phyloP scores from a whole-genome alignment of 2,329 filamentous ascomycete species.

The Monosporascus sp. region DNA sequence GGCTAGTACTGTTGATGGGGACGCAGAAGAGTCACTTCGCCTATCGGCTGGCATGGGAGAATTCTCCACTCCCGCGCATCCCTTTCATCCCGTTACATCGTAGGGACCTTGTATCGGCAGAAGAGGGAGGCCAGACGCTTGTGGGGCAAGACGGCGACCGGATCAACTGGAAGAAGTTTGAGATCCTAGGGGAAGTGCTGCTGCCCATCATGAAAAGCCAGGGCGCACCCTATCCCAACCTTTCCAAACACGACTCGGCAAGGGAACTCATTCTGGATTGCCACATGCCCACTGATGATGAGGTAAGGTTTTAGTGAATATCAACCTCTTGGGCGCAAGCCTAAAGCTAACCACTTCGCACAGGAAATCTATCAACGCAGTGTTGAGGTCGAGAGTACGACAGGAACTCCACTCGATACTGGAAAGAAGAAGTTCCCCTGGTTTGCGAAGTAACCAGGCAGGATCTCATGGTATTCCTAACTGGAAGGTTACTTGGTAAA shows the following conservation, averaged over 20 bases:
- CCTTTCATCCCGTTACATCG: slow-evolving; percentile 89
- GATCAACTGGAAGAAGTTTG: slow-evolving; percentile 98
- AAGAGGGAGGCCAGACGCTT: slow-evolving; percentile 88
- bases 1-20: slow-evolving; percentile 86
- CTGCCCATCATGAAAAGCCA: slow-evolving; percentile 90
- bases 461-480: neutral
- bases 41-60: slow-evolving; percentile 97
- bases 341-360: slow-evolving; percentile 10
- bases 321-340: neutral
- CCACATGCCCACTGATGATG: slow-evolving; percentile 77
- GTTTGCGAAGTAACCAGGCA: slow-evolving; percentile 43
- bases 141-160: slow-evolving; percentile 66
- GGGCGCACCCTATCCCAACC: slow-evolving; percentile 70
- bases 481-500: too few species aligned
- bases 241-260: slow-evolving; percentile 63
- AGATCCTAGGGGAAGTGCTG: slow-evolving; percentile 88
- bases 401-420: slow-evolving; percentile 39
- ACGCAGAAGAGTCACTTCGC: slow-evolving; percentile 89
- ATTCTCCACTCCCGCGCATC: slow-evolving; percentile 82
- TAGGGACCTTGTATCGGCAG: slow-evolving; percentile 83
- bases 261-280: slow-evolving; percentile 75
- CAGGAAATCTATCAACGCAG: slow-evolving; percentile 62
- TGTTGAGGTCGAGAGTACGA: slow-evolving; percentile 49
- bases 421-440: slow-evolving; percentile 62
- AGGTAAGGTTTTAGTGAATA: slow-evolving; percentile 51